Base-by-base conservation (phyloP, 306 rosid genomes). In the Pyrus communis region DNA sequence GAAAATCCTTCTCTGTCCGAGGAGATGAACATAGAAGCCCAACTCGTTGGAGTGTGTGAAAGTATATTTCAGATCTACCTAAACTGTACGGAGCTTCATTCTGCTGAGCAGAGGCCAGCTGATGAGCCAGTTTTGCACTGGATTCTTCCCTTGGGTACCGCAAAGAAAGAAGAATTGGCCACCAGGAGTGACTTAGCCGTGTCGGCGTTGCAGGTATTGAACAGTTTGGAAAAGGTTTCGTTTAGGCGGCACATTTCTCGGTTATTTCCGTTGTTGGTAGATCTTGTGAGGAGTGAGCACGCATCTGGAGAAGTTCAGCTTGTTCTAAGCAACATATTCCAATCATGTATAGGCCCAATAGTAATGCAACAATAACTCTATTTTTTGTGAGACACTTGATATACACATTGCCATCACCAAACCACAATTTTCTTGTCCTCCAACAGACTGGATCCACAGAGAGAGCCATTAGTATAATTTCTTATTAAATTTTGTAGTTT, bases 161-260 rank as follows among this genome's bases (percentile, higher is more conserved):
- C 93, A 38, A 92, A 88, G 80, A 95, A 92, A 83, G 97, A 95
- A 70, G 99, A 95, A 80, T 77, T 95, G 74, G 97, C 96, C 4
- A 87, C 99, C 65, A 80, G 99, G 79, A 89, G 92, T 11, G 80
- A 91, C 71, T 74, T 92, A 64, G 90, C 87, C n/a, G 84, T 90
- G 79, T 89, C 90, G 11, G 97, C 97, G 0, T 82, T 92, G 86
- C 88, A 77, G 77, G 97, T 84, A 61, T 84, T 91, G 84, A 71
- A 75, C 67, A 86, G 83, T 82, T 80, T 89, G 78, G 84, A 85
- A 71, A 88, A 74, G 81, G 91, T 83, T 59, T 85, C 92, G 27
- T 91, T 92, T 77, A 87, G 80, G 82, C 88, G 89, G 90, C 84
- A 88, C 59, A 81, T 84, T 63, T 86, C 92, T 1, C 88, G 76